Conservation (phyloP, 139 green algal genomes). For the Eudorina sp. region DNA sequence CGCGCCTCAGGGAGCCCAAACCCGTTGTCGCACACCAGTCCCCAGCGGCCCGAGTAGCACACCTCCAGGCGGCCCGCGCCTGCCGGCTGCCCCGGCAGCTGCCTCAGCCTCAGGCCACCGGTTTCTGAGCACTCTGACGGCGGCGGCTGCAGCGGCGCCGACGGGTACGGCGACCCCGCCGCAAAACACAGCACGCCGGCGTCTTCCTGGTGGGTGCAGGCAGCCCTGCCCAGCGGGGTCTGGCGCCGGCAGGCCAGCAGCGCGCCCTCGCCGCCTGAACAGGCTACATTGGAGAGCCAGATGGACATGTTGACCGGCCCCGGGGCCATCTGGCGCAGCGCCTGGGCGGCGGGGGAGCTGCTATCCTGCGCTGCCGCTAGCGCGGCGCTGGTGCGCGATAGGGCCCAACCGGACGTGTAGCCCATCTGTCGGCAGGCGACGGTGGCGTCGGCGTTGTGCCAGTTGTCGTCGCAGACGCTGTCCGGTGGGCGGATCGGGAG, state of each 20-base stretch:
- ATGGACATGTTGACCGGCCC: slow-evolving; percentile 39
- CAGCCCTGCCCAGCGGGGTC: not conserved
- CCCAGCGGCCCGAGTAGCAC: slow-evolving; percentile 34
- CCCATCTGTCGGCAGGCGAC: slow-evolving; percentile 28
- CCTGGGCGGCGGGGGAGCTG: not conserved
- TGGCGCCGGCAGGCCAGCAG: not conserved
- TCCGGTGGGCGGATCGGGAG: not conserved
- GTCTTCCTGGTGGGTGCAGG: slow-evolving; percentile 34
- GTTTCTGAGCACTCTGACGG: slow-evolving; percentile 24
- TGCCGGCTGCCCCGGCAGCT: not conserved
- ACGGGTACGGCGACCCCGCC: not conserved
- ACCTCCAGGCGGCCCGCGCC: slow-evolving; percentile 37
- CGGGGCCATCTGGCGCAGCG: not conserved
- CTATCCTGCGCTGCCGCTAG: too few relatives aligned
- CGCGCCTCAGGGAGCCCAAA: slow-evolving; percentile 6
- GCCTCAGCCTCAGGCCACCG: slow-evolving; percentile 16
- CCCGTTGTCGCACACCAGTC: slow-evolving; percentile 20
- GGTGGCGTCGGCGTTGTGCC: slow-evolving; percentile 12
- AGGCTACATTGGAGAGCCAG: slow-evolving; percentile 6
- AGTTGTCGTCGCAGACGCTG: slow-evolving; percentile 37
- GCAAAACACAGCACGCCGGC: slow-evolving; percentile 10
- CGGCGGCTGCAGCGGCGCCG: slow-evolving; percentile 4
- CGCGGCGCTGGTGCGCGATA: not conserved
- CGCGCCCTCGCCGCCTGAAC: not conserved
- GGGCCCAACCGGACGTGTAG: not conserved